A percentile compares a stretch with the other conserved stretches of the same genome.
phyloP scores from a whole-genome alignment of 345 rosid genomes.

The Citrus maxima region DNA sequence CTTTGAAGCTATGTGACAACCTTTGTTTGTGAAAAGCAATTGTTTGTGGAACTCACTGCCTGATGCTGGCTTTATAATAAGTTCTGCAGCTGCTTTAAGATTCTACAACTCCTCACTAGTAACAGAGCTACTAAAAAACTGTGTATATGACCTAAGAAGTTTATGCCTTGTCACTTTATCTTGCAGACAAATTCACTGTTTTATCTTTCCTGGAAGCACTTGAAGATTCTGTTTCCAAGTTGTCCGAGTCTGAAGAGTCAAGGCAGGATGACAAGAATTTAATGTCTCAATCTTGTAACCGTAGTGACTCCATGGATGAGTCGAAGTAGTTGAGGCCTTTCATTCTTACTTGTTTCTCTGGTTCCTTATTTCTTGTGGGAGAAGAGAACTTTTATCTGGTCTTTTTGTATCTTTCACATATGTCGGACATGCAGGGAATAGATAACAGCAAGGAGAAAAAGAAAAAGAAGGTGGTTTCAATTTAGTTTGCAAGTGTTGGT shows the following conservation, averaged over 20 bases:
- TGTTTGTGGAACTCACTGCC: not conserved
- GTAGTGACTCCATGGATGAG: constrained; percentile 59
- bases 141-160: not conserved
- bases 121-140: not conserved
- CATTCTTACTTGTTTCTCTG: not conserved
- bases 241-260: constrained; percentile 29
- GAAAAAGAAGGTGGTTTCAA: not conserved
- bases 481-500: not conserved
- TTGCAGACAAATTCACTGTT: constrained; percentile 86
- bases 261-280: constrained; percentile 39
- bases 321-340: constrained; percentile 25
- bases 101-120: not conserved
- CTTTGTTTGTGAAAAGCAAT: not conserved
- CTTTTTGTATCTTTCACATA: not conserved
- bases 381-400: not conserved
- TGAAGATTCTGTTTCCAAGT: constrained; percentile 68
- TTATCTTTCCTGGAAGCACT: constrained; percentile 93
- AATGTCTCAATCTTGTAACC: constrained; percentile 37
- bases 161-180: not conserved
- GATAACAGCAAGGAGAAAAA: not conserved
- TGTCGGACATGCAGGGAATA: not conserved
- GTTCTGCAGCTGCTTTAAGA: not conserved
- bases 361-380: constrained; percentile 2
- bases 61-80: not conserved
- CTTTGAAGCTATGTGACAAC: not conserved